These are phyloP conservation scores for Chaetomium tenue DNA, from an alignment of 495 filamentous ascomycete species.

Conservation along the genomic window DNA sequence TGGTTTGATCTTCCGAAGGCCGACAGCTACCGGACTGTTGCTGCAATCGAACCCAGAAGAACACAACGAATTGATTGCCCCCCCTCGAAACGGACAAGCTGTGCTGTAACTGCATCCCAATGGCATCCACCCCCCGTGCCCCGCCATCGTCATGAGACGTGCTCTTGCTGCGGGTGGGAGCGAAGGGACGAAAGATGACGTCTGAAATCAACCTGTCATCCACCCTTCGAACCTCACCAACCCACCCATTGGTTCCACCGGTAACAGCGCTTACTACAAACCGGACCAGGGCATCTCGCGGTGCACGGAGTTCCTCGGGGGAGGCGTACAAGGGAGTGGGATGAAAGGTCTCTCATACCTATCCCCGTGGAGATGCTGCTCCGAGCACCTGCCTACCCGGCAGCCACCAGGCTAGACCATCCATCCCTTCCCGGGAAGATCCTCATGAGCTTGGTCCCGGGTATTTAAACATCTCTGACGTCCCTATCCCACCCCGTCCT, in stretches of 20 bases:
- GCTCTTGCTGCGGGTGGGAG: neutral
- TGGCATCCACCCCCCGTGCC: neutral
- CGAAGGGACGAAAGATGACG: neutral
- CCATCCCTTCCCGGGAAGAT: neutral
- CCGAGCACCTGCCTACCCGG: neutral
- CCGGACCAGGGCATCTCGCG: neutral
- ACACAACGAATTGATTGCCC: no score
- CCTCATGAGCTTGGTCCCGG: neutral
- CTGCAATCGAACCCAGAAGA: neutral
- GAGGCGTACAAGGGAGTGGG: neutral
- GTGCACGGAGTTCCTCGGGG: neutral
- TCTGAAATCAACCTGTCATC: neutral
- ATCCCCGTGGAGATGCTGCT: neutral
- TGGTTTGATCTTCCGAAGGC: slow-evolving; percentile 8
- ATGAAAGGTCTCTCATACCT: neutral
- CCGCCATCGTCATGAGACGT: neutral
- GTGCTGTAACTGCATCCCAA: no score
- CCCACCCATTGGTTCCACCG: neutral
- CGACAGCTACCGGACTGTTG: slow-evolving; percentile 1
- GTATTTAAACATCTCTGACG: neutral
- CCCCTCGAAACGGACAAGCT: no score
- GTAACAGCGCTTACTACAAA: neutral
- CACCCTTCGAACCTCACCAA: neutral
- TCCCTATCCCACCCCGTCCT: neutral
- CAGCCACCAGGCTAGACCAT: neutral